Evolutionary conservation across 2,329 filamentous ascomycete species (phyloP).

Genomic region (Colletotrichum musae): DNA sequence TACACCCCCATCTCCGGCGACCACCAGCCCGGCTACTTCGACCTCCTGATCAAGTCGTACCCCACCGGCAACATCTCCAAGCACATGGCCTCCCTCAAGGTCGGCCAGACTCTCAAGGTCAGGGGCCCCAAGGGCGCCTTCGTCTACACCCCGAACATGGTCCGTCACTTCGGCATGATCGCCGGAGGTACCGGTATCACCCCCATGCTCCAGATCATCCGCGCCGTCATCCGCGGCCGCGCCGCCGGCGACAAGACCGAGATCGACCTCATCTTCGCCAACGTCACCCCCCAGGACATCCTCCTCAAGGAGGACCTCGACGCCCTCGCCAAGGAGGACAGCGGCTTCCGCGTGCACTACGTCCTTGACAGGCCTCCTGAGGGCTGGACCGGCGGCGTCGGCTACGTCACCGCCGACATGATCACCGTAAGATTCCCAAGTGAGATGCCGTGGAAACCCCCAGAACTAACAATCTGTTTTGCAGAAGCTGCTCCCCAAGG

Average conservation of each 20-base stretch:
- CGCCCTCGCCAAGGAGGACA: constrained; percentile 80
- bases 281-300: constrained; percentile 94
- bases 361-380: constrained; percentile 96
- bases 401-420: constrained; percentile 96
- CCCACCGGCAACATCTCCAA: constrained; percentile 98
- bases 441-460: constrained; percentile 40
- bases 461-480: constrained; percentile 45
- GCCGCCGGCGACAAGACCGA: constrained; percentile 86
- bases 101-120: constrained; percentile 91
- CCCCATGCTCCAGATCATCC: constrained; percentile 96
- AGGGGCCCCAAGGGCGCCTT: constrained; percentile 97
- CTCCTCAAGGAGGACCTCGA: constrained; percentile 94
- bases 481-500: constrained; percentile 84
- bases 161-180: constrained; percentile 97
- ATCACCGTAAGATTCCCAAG: constrained; percentile 76
- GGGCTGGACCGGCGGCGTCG: constrained; percentile 91
- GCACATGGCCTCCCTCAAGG: constrained; percentile 84
- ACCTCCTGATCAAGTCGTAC: constrained; percentile 98
- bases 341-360: constrained; percentile 89
- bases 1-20: constrained; percentile 95
- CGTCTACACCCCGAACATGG: constrained; percentile 97
- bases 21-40: constrained; percentile 91
- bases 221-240: constrained; percentile 88
- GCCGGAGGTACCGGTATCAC: constrained; percentile 98
- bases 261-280: constrained; percentile 96